Evolutionary conservation across 371 early-diverging fungal genomes (phyloP), one percentile per base, ranked within the genome.

Genomic region (Mortierella sp.): DNA sequence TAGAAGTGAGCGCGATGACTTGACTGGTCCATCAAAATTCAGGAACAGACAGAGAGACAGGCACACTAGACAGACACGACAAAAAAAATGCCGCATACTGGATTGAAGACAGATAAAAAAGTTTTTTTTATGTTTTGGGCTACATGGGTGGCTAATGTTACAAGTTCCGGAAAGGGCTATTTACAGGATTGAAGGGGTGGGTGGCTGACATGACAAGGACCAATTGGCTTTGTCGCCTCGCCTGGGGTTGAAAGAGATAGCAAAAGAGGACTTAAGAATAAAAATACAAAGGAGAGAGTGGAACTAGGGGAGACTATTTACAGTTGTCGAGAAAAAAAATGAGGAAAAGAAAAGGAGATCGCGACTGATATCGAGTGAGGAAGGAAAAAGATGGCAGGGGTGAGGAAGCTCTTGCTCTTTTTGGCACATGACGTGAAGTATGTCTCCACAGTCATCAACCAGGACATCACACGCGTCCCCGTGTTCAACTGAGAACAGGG

Each of bases 391-490:
- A 58, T 19, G 19, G 45, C 11, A 68, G 72, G 48, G 72, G 48
- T 70, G 31, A 47, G 8, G 70, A 2, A 47, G 26, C 50, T 71
- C 28, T 68, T 70, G n/a, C 47, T 38, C 16, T 54, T 48, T 57
- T 72, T 72, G 42, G 45, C 74, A 81, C 58, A 73, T 50, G 58
- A 73, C 58, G 28, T 11, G 31, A 55, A 24, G n/a, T 3, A 72
- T 26, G 42, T 42, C 21, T 65, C 68, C 42, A 60, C 58, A 58
- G 28, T 58, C 31, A 57, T 34, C 34, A 16, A 26, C 13, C 3
- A 65, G 65, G 71, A 70, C 21, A 74, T 48, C 28, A 58, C 72
- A 65, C 63, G 63, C 63, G 63, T 63, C 63, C 42, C 48, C 50
- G 50, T 13, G 2, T 50, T 65, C 65, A 65, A 38, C 38, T 65